Evolutionary conservation across 768 basidiomycete genomes (phyloP).

Genomic region (Xanthoconium stramineum): DNA sequence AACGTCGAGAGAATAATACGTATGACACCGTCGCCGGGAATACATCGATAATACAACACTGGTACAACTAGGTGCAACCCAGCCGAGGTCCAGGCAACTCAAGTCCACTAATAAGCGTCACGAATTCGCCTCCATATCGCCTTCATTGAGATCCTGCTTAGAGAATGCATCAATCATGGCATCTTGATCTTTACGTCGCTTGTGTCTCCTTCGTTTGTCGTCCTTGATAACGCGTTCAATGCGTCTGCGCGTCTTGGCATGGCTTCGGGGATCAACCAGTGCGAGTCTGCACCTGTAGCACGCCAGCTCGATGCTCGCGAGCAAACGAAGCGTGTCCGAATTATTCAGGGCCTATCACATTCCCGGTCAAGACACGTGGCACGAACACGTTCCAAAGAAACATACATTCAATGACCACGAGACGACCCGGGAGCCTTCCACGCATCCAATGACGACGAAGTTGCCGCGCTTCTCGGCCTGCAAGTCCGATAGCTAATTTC

Average conservation of each 20-base stretch:
- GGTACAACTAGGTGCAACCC: conserved; percentile 6
- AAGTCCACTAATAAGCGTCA: conserved; percentile 17
- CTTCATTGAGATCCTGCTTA: conserved; percentile 40
- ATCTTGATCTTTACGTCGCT: conserved; percentile 80
- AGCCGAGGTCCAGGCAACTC: conserved; percentile 6
- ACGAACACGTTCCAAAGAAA: conserved; percentile 3
- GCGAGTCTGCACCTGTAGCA: conserved; percentile 75
- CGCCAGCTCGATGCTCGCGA: conserved; percentile 82
- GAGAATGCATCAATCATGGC: conserved; percentile 79
- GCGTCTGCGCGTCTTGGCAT: conserved; percentile 62
- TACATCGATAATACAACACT: conserved; percentile 24
- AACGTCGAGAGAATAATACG: neutral
- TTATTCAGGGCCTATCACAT: conserved; percentile 68
- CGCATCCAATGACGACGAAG: conserved; percentile 79
- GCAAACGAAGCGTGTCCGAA: conserved; percentile 75
- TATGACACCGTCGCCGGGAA: conserved; percentile 9
- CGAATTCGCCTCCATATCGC: conserved; percentile 24
- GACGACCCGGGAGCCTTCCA: conserved; percentile 68
- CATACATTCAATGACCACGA: conserved; percentile 83
- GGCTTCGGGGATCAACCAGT: conserved; percentile 61
- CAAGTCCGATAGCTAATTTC: conserved; percentile 55
- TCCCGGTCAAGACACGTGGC: conserved; percentile 8
- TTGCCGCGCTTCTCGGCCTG: conserved; percentile 88
- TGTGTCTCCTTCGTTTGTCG: conserved; percentile 76
- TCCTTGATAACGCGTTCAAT: conserved; percentile 84